Base-by-base conservation (phyloP, 495 filamentous ascomycete species). In the Trichocladium uniseriatum region DNA sequence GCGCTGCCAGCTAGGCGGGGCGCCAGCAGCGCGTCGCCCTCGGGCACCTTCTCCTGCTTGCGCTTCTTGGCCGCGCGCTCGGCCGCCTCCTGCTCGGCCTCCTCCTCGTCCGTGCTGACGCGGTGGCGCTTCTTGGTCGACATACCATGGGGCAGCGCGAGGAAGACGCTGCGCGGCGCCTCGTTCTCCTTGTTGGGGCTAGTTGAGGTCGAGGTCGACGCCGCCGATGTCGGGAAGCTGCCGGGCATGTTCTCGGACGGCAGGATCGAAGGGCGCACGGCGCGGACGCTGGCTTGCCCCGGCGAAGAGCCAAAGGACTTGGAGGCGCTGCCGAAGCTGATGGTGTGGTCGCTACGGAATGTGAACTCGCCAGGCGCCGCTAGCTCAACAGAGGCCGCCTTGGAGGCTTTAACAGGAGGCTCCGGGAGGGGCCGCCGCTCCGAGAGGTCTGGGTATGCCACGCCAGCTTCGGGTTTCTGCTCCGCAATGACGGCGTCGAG, bases 61-160 rank as follows among this genome's bases (percentile, higher is more conserved):
- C 67, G 68, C 59, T 78, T 78, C 60, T 76, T 75, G 7, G 57
- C 52, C 6, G 61, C 65, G 28, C 70, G 67, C 45, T 68, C 61
- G 11, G 51, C 54, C 7, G 56, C 69, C 46, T 72, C 69, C 35
- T 68, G 61, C 27, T 69, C 67, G 13, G 55, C 56, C 28, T 73
- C 69, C 27, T 74, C 69, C 50, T 77, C 76, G 53, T 77, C 73
- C 22, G 63, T 68, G 41, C 58, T 69, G 22, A 69, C 71, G 14
- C 80, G 75, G 47, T 75, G 75, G 38, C 83, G 74, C 69, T 87
- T 88, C 71, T 89, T 87, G 67, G 84, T 87, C 3, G 66, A 59
- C 58, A 89, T 79, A 28, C 85, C 84, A 56, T 88, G 83, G 5
- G 82, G 74, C 28, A 85, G 69, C 13, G 57, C 41, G 15, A 63